phyloP scores from a whole-genome alignment of 805 yeast genomes.

The Barnettozyma californica region DNA sequence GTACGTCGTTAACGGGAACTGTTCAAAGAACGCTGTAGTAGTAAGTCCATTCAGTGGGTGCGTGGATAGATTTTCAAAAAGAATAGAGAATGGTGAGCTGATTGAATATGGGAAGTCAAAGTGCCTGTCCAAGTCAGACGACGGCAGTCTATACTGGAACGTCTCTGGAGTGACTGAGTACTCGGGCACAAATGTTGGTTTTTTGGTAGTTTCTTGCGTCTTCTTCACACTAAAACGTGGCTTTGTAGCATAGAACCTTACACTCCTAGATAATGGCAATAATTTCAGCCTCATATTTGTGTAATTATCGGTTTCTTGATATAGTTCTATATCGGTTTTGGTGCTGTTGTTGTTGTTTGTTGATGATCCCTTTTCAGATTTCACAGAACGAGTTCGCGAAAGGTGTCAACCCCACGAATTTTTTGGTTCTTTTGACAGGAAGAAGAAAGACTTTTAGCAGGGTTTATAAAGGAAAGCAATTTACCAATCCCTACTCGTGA shows the following conservation, averaged over 20 bases:
- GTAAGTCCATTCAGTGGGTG: slow-evolving; percentile 15
- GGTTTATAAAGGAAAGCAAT: no score
- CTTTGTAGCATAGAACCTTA: neutral
- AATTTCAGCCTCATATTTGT: neutral
- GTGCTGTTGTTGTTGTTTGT: neutral
- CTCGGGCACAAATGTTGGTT: slow-evolving; percentile 12
- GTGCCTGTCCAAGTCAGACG: slow-evolving; percentile 1
- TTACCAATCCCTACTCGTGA: no score
- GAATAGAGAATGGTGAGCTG: slow-evolving; percentile 12
- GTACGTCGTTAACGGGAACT: slow-evolving; percentile 16
- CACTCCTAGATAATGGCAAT: neutral
- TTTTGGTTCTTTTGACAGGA: no score
- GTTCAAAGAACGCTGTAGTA: slow-evolving; percentile 18
- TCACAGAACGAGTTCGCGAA: no score
- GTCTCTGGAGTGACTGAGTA: slow-evolving; percentile 21
- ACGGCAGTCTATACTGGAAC: slow-evolving; percentile 19
- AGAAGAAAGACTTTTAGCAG: no score
- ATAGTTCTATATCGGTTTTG: no score
- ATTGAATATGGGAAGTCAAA: slow-evolving; percentile 13
- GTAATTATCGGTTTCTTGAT: no score
- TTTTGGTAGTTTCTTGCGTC: neutral
- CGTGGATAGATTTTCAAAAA: slow-evolving; percentile 14
- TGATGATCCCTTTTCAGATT: neutral
- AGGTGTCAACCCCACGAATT: no score
- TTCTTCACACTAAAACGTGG: slow-evolving; percentile 1